Conservation (phyloP, 805 yeast species). For the Barnettozyma vustinii region DNA sequence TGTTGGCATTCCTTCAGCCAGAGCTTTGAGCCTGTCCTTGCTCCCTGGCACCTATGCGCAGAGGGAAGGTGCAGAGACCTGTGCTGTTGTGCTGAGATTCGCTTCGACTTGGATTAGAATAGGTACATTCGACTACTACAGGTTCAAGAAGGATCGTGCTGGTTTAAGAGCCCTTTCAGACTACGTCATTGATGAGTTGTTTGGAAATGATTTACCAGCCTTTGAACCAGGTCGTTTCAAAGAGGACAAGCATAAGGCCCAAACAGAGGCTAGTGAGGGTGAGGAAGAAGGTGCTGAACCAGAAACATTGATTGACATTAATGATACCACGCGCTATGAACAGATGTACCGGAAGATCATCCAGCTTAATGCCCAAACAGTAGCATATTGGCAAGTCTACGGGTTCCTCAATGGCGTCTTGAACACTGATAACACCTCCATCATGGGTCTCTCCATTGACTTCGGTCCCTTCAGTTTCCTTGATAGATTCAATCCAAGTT, state of each 20-base stretch:
- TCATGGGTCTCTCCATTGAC: slow-evolving; percentile 84
- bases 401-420: slow-evolving; percentile 93
- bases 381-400: slow-evolving; percentile 85
- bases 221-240: slow-evolving; percentile 21
- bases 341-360: slow-evolving; percentile 66
- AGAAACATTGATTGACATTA: slow-evolving; percentile 22
- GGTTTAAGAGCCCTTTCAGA: slow-evolving; percentile 64
- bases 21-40: slow-evolving; percentile 69
- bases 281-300: slow-evolving; percentile 17
- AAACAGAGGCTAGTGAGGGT: slow-evolving; percentile 21
- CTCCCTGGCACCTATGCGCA: slow-evolving; percentile 76
- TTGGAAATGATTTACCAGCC: slow-evolving; percentile 30
- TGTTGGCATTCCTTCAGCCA: slow-evolving; percentile 79
- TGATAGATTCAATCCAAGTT: slow-evolving; percentile 77
- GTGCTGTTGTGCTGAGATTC: slow-evolving; percentile 81
- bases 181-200: slow-evolving; percentile 63
- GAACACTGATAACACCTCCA: slow-evolving; percentile 89
- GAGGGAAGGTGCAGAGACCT: slow-evolving; percentile 64
- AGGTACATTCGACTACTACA: slow-evolving; percentile 81
- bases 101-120: slow-evolving; percentile 84
- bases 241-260: slow-evolving; percentile 17
- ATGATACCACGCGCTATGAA: slow-evolving; percentile 54
- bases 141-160: slow-evolving; percentile 63
- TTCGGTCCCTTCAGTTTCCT: slow-evolving; percentile 93
- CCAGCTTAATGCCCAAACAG: slow-evolving; percentile 65